Base-by-base conservation (phyloP, 2,329 filamentous ascomycete genomes). In the Capronia epimyces region DNA sequence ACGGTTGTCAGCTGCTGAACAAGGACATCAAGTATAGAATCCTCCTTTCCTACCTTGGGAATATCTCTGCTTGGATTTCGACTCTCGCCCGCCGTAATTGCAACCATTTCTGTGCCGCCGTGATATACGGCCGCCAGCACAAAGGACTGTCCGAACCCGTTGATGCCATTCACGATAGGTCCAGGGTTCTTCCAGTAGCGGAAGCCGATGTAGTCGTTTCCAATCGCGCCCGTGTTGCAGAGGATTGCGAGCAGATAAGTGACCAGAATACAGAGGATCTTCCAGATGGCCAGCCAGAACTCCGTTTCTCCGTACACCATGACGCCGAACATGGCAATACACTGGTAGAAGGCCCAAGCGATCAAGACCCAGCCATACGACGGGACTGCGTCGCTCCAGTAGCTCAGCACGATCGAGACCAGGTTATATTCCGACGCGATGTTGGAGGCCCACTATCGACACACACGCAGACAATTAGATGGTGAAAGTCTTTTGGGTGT, bases 151-250 rank as follows among this genome's bases (percentile, higher is more conserved):
- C 66, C 67, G 37, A 69, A 69, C 0, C 67, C 67, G 16, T 65
- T 60, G 41, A 68, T 66, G 13, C 66, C 66, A 27, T 67, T 60
- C 3, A 64, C 63, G 25, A 68, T 62, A 5, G 61, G 65, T 13
- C 66, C 66, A 1, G 90, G 90, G 20, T 83, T 60, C 7, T 75
- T 67, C 89, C 89, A 95, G 70, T 82, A 89, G 49, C 74, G 76
- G 29, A 80, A 87, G 49, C 89, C 90, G 50, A 95, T 65, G 22
- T 68, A 68, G 16, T 65, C 62, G 18, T 63, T 64, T 20, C 67
- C 66, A 16, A 69, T 62, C 3, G 64, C 67, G 1, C 67, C 67
- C 1, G 65, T 66, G 34, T 67, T 66, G 21, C 67, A 52, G 1
- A 69, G 57, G 12, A 69, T 67, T 1, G 65, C 64, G 7, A 68